phyloP scores from a whole-genome alignment of 306 rosid species.

The Quercus suber region DNA sequence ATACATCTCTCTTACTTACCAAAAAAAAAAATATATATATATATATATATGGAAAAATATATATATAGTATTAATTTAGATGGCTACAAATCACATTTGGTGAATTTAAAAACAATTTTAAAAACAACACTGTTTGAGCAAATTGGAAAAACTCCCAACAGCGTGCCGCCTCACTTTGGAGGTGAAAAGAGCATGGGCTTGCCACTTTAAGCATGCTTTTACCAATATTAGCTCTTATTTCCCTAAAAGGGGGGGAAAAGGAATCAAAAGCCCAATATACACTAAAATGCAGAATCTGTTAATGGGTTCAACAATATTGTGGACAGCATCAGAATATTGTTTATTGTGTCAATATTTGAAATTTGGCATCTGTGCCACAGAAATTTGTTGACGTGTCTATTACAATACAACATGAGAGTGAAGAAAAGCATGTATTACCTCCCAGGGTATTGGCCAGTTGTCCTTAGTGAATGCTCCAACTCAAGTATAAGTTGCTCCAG shows the following conservation, averaged over 20 bases:
- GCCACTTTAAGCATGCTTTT: no score
- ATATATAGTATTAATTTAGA: no score
- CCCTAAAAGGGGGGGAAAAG: not conserved
- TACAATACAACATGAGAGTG: not conserved
- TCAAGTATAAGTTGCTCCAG: constrained; percentile 80
- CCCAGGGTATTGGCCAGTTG: constrained; percentile 65
- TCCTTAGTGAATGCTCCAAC: constrained; percentile 71
- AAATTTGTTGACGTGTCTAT: constrained; percentile 1
- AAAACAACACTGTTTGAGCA: no score
- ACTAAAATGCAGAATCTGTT: not conserved
- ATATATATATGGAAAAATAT: no score
- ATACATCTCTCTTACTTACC: no score
- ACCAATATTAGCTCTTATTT: not conserved
- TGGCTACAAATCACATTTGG: no score
- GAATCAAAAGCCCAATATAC: not conserved
- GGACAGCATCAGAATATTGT: not conserved
- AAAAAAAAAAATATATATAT: no score
- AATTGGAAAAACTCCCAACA: no score
- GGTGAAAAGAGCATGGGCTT: no score
- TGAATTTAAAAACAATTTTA: no score
- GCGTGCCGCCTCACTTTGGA: no score
- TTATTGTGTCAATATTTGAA: not conserved
- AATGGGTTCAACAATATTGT: not conserved
- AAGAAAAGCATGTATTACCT: constrained; percentile 44
- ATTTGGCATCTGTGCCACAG: not conserved